Evolutionary conservation across 1,284 basidiomycete species (phyloP), one percentile per base, ranked within the genome.

Genomic region (Microbotryum lychnidis-dioicae): DNA sequence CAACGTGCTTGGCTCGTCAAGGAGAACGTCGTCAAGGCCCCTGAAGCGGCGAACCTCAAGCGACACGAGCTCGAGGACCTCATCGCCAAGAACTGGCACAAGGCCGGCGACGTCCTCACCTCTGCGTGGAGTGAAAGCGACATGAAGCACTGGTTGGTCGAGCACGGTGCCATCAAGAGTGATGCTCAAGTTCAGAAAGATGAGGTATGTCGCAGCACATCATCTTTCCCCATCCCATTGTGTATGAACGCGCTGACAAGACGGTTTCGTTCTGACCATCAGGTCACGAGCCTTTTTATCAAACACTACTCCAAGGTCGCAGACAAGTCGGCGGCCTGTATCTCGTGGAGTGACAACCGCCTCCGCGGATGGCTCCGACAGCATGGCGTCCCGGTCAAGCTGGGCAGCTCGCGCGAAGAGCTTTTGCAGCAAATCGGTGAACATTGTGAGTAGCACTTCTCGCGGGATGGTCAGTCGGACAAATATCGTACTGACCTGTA

Each of bases 1-100:
- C 77, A 84, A 14, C 70, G 67, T 52, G 67, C 69, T 1, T 74
- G 65, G 60, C 60, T 68, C 37, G 63, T 73, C 45, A 69, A 73
- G 67, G 66, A 74, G 58, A 63, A 69, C n/a, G 56, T 67, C 42
- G 57, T 61, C 48, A 48, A 61, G 20, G 50, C 68, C 12, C 56
- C 62, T 16, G 62, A 67, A 12, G 59, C 66, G 2, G 64, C 67
- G n/a, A 57, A 60, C 23, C 46, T 60, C 29, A 66, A 80, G 69
- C 82, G 84, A 49, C 87, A 91, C 66, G 89, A 91, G 76, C 79
- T 91, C 77, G 74, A 84, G 69, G 84, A 85, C 73, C 79, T 89
- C 63, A 75, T 92, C 53, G 72, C 84, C 69, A 85, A 87, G 68
- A 87, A 91, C 77, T 94, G 91, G 75, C 66, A 77, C 47, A 80